phyloP scores from a whole-genome alignment of 108 stramenopile species.

The Schizochytrium sp. region DNA sequence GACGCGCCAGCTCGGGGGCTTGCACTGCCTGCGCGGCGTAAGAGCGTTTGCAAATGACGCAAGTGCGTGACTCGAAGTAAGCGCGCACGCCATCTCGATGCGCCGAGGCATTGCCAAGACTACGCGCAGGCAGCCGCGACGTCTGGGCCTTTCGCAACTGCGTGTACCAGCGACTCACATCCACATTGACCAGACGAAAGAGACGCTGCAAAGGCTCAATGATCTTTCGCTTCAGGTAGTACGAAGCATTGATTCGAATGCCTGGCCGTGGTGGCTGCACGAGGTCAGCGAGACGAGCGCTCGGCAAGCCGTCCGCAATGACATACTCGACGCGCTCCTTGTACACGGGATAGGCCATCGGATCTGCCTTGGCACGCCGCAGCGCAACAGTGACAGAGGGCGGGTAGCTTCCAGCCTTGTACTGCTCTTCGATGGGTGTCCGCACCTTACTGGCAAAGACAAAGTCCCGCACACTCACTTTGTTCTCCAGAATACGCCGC shows the following conservation, averaged over 20 bases:
- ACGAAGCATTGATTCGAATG: neutral
- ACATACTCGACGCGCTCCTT: constrained; percentile 10
- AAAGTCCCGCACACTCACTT: neutral
- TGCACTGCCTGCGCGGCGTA: neutral
- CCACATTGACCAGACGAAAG: constrained; percentile 2
- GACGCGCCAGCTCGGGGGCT: neutral
- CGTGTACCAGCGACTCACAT: neutral
- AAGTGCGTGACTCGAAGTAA: neutral
- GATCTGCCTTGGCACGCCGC: neutral
- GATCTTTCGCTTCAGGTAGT: neutral
- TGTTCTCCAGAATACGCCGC: neutral
- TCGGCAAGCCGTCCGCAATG: neutral
- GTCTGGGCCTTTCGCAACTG: neutral
- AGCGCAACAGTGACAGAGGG: neutral
- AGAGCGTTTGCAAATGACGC: neutral
- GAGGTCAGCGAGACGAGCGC: neutral
- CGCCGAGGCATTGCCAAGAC: neutral
- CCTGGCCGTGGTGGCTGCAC: neutral
- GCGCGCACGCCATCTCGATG: neutral
- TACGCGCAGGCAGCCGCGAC: neutral
- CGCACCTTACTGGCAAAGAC: constrained; percentile 21
- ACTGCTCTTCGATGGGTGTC: neutral
- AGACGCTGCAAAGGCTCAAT: neutral
- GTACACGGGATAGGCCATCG: neutral
- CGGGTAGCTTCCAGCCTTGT: neutral